Percentiles rank a stretch among this genome's conserved stretches.
These are phyloP conservation scores for Fusarium nelsonii DNA, from an alignment of 2,329 filamentous ascomycete genomes.

Conservation along the genomic window DNA sequence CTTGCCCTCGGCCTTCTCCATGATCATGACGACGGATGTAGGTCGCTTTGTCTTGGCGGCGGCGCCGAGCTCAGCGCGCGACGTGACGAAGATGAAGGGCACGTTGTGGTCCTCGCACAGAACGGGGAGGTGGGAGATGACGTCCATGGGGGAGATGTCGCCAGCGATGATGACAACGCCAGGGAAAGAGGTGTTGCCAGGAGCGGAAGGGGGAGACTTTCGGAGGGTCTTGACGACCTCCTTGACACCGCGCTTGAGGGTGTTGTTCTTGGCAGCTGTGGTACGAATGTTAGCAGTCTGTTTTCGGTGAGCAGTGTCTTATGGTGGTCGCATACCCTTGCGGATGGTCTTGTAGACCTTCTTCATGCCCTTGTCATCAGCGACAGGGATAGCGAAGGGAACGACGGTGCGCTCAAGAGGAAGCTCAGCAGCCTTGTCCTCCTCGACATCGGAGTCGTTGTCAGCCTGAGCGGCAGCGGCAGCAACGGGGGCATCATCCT, in stretches of 20 bases:
- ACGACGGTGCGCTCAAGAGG: slow-evolving; percentile 72
- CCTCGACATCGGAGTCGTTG: slow-evolving; percentile 61
- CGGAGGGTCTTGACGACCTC: slow-evolving; percentile 98
- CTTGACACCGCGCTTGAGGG: slow-evolving; percentile 97
- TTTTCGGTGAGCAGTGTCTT: not conserved
- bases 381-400: slow-evolving; percentile 84
- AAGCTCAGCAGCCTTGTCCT: slow-evolving; percentile 59
- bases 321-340: slow-evolving; percentile 60
- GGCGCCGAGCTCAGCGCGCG: slow-evolving; percentile 91
- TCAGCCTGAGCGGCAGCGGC: slow-evolving; percentile 56
- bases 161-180: slow-evolving; percentile 91
- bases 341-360: slow-evolving; percentile 69
- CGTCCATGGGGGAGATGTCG: slow-evolving; percentile 98
- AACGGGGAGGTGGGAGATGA: slow-evolving; percentile 97
- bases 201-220: slow-evolving; percentile 82
- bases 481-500: slow-evolving; percentile 64
- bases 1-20: slow-evolving; percentile 65
- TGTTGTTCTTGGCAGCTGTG: slow-evolving; percentile 92
- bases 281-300: slow-evolving; percentile 31
- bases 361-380: slow-evolving; percentile 80
- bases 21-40: slow-evolving; percentile 94
- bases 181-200: slow-evolving; percentile 72
- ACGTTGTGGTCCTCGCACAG: slow-evolving; percentile 98
- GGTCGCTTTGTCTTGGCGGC: slow-evolving; percentile 96
- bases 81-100: slow-evolving; percentile 94